Evolutionary conservation across 305 asterid species (phyloP).

Genomic region (Striga hermonthica): DNA sequence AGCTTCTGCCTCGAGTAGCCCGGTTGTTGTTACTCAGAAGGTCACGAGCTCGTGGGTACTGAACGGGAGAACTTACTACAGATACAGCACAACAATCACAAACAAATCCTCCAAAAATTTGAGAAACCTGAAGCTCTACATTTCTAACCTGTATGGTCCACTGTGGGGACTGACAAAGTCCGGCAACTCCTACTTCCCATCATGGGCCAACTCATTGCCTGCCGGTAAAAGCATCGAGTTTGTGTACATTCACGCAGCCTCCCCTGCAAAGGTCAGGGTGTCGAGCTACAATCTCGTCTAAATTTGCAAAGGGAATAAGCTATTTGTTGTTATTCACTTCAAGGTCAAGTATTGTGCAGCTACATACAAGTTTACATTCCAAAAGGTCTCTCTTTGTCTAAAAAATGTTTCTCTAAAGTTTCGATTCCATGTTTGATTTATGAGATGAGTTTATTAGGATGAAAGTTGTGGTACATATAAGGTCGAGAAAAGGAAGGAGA

Average conservation of each 20-base stretch:
- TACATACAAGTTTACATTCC: constrained; percentile 36
- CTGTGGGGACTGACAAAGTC: constrained; percentile 86
- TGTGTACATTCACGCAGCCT: constrained; percentile 82
- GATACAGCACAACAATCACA: constrained; percentile 69
- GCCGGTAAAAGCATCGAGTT: constrained; percentile 91
- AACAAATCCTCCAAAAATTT: constrained; percentile 74
- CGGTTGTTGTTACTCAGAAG: constrained; percentile 53
- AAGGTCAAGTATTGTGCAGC: constrained; percentile 65
- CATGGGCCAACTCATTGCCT: constrained; percentile 70
- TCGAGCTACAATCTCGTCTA: constrained; percentile 73
- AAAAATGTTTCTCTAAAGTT: constrained; percentile 13
- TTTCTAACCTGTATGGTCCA: constrained; percentile 85
- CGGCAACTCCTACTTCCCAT: constrained; percentile 73
- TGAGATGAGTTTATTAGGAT: constrained; percentile 35
- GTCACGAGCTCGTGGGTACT: constrained; percentile 63
- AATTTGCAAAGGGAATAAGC: constrained; percentile 22
- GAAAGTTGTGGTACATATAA: constrained; percentile 45
- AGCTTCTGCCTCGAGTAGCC: constrained; percentile 42
- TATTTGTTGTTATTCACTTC: constrained; percentile 33
- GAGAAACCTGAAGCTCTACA: constrained; percentile 61
- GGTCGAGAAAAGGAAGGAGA: constrained; percentile 53
- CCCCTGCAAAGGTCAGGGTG: constrained; percentile 73
- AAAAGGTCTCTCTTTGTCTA: constrained; percentile 21
- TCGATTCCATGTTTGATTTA: constrained; percentile 48
- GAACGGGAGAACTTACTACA: constrained; percentile 66